These are phyloP conservation scores for Marsdenia floribunda DNA, from an alignment of 257 asterid species.

Conservation along the genomic window DNA sequence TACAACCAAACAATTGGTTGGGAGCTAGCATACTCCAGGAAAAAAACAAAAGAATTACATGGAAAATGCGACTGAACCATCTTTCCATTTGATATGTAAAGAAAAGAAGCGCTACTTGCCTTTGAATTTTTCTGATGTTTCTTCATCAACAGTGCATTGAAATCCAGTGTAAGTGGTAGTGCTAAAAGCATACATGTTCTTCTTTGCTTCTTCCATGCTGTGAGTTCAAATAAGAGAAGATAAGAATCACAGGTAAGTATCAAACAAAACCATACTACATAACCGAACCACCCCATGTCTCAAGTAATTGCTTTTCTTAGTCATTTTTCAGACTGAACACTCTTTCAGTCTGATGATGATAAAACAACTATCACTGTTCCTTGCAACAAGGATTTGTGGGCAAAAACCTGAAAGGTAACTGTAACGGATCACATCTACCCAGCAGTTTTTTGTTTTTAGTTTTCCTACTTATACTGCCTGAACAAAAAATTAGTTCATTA, in stretches of 20 bases:
- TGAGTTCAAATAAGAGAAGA: not conserved
- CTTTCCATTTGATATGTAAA: not conserved
- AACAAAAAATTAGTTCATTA: not conserved
- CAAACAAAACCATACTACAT: not conserved
- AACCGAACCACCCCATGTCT: not conserved
- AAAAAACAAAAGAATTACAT: not conserved
- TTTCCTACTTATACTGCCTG: not conserved
- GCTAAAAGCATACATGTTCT: slow-evolving; percentile 97
- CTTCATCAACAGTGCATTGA: slow-evolving; percentile 96
- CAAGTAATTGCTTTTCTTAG: not conserved
- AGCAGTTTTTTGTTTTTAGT: not conserved
- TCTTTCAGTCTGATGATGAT: not conserved
- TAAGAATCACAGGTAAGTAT: no score
- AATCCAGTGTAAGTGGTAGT: slow-evolving; percentile 97
- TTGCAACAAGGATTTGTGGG: not conserved
- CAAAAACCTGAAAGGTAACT: not conserved
- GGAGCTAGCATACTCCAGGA: not conserved
- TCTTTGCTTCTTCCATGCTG: slow-evolving; percentile 99
- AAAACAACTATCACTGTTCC: not conserved
- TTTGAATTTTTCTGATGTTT: slow-evolving; percentile 93
- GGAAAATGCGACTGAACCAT: not conserved
- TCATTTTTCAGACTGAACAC: not conserved
- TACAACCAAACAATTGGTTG: not conserved
- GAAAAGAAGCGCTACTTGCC: slow-evolving; percentile 37
- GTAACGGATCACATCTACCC: not conserved